A percentile compares a stretch with the other conserved stretches of the same genome.
Evolutionary conservation across 1,284 basidiomycete genomes (phyloP).

Genomic region (Rhodotorula sp.): DNA sequence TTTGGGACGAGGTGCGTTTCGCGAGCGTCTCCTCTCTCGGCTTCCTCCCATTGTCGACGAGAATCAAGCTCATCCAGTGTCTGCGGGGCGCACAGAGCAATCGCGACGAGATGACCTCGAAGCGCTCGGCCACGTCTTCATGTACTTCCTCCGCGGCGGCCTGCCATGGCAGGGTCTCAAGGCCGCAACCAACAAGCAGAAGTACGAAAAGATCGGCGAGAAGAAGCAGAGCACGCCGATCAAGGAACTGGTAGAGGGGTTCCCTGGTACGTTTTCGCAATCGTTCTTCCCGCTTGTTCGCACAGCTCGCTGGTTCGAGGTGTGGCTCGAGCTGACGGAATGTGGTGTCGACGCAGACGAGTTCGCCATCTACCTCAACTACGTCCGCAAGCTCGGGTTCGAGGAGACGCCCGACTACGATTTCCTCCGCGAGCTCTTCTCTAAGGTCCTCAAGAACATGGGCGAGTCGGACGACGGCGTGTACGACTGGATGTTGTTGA

Average conservation of each 20-base stretch:
- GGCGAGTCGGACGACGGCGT: conserved; percentile 82
- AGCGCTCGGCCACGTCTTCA: conserved; percentile 93
- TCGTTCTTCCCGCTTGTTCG: not conserved
- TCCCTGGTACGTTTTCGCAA: conserved; percentile 67
- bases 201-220: conserved; percentile 98
- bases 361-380: conserved; percentile 91
- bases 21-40: not conserved
- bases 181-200: conserved; percentile 93
- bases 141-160: conserved; percentile 90
- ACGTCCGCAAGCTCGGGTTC: conserved; percentile 92
- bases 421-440: conserved; percentile 86
- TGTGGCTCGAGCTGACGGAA: not conserved
- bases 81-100: conserved; percentile 63
- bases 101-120: conserved; percentile 91
- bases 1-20: conserved; percentile 73
- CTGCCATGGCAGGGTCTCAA: conserved; percentile 96
- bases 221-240: conserved; percentile 97
- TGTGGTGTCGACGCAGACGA: conserved; percentile 60
- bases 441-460: conserved; percentile 84
- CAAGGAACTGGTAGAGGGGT: conserved; percentile 88
- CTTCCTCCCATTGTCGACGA: no score
- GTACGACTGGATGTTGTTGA: conserved; percentile 87
- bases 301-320: not conserved
- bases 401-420: conserved; percentile 97
- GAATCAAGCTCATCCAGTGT: conserved; percentile 1